Base-by-base conservation (phyloP, 495 filamentous ascomycete genomes). In the Acidomyces sp. region DNA sequence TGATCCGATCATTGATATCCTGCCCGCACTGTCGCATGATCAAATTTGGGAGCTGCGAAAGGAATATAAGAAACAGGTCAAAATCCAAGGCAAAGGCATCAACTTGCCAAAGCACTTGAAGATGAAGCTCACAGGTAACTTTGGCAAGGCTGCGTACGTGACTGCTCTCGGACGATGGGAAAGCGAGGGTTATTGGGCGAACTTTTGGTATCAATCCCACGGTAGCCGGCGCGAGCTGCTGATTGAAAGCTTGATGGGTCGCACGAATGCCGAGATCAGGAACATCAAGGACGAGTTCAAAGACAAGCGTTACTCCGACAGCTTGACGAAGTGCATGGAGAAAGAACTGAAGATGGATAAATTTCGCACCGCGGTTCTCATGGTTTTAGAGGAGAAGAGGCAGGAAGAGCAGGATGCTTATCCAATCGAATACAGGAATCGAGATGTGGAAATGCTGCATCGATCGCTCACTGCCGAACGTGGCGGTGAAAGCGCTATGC, bases 101-200 rank as follows among this genome's bases (percentile, higher is more conserved):
- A 96, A 95, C 62, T 72, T 97, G 35, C 83, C 90, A 39, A 97
- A 97, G 59, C 90, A 96, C 65, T 82, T 96, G 55, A 88, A 90
- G 37, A 49, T 74, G 27, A 76, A 75, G 31, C 69, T 80, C 6
- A 73, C 79, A 11, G 74, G 78, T 51, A 84, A 84, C 39, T 79
- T 95, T 41, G 85, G 85, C 61, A 96, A 96, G 58, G 77, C 80
- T 7, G 81, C 75, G 53, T 96, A 94, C 56, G 81, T 84, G 4
- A 85, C 82, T 5, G 88, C 90, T 7, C 74, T 96, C 0, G 90
- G 92, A 2, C 69, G 75, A 32, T 97, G 85, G 80, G 90, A 95
- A 64, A 77, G 74, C 37, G 90, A 97, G 58, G 87, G 83, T 1
- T 95, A 90, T 67, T 97, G 90, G 85, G 88, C 92, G 32, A 97